phyloP scores from a whole-genome alignment of 352 stramenopile genomes.

The Phytophthora sansomeana region DNA sequence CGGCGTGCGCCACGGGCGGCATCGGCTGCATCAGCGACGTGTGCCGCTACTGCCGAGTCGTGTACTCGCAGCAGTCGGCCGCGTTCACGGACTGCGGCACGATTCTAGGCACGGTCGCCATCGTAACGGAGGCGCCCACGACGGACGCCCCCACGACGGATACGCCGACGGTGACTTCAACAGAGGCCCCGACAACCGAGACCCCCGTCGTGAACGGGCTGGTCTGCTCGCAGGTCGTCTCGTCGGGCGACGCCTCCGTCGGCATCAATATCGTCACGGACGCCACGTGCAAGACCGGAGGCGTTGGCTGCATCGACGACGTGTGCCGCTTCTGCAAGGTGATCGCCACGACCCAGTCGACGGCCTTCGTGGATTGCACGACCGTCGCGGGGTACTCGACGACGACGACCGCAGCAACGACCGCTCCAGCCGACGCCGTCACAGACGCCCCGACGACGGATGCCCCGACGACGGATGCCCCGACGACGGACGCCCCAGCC shows the following conservation, averaged over 20 bases:
- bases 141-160: slow-evolving; percentile 6
- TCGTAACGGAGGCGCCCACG: background rate
- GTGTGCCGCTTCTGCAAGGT: slow-evolving; percentile 55
- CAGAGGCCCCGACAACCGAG: background rate
- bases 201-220: background rate
- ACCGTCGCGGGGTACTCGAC: slow-evolving; percentile 19
- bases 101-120: slow-evolving; percentile 7
- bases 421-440: slow-evolving; percentile 2
- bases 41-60: slow-evolving; percentile 45
- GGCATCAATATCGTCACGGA: slow-evolving; percentile 42
- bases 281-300: slow-evolving; percentile 31
- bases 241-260: slow-evolving; percentile 33
- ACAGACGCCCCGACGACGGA: slow-evolving; percentile 2
- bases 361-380: slow-evolving; percentile 29
- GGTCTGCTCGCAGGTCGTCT: slow-evolving; percentile 28
- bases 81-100: slow-evolving; percentile 34
- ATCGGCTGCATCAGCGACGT: slow-evolving; percentile 41
- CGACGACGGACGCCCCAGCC: background rate
- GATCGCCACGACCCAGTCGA: slow-evolving; percentile 29
- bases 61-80: slow-evolving; percentile 32
- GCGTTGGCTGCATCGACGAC: slow-evolving; percentile 41
- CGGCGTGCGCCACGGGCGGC: slow-evolving; percentile 33
- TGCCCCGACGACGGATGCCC: background rate
- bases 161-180: background rate
- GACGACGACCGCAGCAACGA: background rate